Evolutionary conservation across 257 asterid genomes (phyloP), one percentile per base, ranked within the genome.

Genomic region (Petunia secreta): DNA sequence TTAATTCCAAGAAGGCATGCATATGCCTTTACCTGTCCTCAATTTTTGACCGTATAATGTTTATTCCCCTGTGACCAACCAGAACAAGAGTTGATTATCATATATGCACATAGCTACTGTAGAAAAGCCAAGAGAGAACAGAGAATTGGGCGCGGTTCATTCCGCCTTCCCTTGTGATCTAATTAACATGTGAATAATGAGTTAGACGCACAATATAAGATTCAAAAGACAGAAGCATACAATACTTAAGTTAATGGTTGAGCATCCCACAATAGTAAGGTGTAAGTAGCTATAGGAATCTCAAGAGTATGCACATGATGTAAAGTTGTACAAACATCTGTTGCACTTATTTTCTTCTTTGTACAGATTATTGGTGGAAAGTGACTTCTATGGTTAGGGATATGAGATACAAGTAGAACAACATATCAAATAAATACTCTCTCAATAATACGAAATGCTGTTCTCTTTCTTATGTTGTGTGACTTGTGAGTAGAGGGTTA

Each of bases 1-100:
- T 48, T 71, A 71, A 25, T 71, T 71, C 77, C 77, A 48, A 71
- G 59, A 46, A 25, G 60, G 41, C 9, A 11, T 71, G 43, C 77
- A 71, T 25, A 25, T 50, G 77, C 77, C 50, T 69, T 69, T 69
- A 25, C 16, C 48, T 69, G 46, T 41, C 53, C 48, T 69, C 43
- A 69, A 8, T 16, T 46, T 25, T 69, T 46, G 10, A 69, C 76
- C 57, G 9, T 25, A 5, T 16, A n/a, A 37, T 63, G 5, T 59
- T 2, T 38, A 64, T 5, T 71, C 59, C 59, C 77, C 25, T 25
- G 77, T 25, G 10, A 68, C 40, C 10, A 46, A 48, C 43, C 50
- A 71, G 43, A 68, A 57, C 37, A 68, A 68, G 58, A 69, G 77
- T 44, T 69, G 59, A 11, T 50, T 59, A 71, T 25, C 25, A 25